Conservation (phyloP, 1,284 basidiomycete genomes). For the Farysia itapuensis region DNA sequence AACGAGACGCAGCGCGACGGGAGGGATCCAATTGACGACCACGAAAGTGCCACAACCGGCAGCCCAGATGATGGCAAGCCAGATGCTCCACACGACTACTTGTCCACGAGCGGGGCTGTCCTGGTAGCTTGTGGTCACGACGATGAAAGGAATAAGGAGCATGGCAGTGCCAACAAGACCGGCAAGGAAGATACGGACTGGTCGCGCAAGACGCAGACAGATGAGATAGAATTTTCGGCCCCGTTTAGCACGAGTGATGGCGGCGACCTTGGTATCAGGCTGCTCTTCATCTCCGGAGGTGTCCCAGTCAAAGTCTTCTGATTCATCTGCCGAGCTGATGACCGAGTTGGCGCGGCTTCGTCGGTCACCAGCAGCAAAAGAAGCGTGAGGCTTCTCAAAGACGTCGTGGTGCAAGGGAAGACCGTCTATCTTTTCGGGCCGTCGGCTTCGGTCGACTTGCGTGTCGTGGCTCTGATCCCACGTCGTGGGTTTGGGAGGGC, state of each 20-base stretch:
- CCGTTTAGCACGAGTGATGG: constrained; percentile 36
- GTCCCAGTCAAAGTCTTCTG: constrained; percentile 57
- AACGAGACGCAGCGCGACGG: constrained; percentile 35
- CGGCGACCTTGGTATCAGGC: constrained; percentile 12
- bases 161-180: constrained; percentile 50
- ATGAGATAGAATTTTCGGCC: constrained; percentile 46
- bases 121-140: constrained; percentile 37
- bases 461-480: constrained; percentile 30
- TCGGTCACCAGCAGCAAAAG: constrained; percentile 19
- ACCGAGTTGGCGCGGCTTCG: constrained; percentile 27
- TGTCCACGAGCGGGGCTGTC: constrained; percentile 25
- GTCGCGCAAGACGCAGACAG: constrained; percentile 48
- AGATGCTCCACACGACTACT: constrained; percentile 52
- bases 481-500: constrained; percentile 17
- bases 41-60: constrained; percentile 50
- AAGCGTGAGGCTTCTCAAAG: constrained; percentile 28
- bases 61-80: constrained; percentile 57
- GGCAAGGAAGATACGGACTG: constrained; percentile 47
- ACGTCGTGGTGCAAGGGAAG: constrained; percentile 9
- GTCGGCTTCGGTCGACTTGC: constrained; percentile 18
- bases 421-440: constrained; percentile 13
- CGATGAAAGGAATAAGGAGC: constrained; percentile 51
- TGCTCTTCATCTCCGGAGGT: constrained; percentile 40
- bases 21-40: constrained; percentile 47
- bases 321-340: constrained; percentile 45